A percentile compares a stretch with the other conserved stretches of the same genome.
These are phyloP conservation scores for Xylariaceae sp. DNA, from an alignment of 2,329 filamentous ascomycete genomes.

Conservation along the genomic window DNA sequence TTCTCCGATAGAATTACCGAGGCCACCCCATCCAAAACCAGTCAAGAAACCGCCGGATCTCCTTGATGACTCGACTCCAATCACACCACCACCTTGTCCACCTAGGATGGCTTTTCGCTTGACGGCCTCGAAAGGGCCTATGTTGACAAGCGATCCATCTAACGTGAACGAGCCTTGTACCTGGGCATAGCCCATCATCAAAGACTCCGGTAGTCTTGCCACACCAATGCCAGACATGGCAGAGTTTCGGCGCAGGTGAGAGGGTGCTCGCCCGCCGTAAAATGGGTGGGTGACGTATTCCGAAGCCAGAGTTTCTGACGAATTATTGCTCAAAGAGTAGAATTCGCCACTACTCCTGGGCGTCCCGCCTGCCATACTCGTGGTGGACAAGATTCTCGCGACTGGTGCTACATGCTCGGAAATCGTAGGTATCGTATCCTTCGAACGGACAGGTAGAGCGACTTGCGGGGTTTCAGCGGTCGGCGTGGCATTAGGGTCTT, in stretches of 20 bases:
- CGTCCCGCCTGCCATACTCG: slow-evolving; percentile 69
- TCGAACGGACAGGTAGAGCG: slow-evolving; percentile 37
- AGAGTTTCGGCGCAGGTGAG: slow-evolving; percentile 45
- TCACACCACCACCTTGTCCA: slow-evolving; percentile 79
- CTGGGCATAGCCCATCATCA: slow-evolving; percentile 98
- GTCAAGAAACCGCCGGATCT: slow-evolving; percentile 75
- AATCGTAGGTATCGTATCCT: slow-evolving; percentile 44
- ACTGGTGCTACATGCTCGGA: slow-evolving; percentile 56
- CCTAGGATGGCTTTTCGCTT: slow-evolving; percentile 90
- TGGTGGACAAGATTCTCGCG: slow-evolving; percentile 68
- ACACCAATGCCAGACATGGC: slow-evolving; percentile 39
- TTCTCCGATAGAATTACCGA: slow-evolving; percentile 83
- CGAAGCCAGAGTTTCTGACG: slow-evolving; percentile 84
- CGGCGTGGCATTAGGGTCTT: slow-evolving; percentile 41
- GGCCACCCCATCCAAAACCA: slow-evolving; percentile 78
- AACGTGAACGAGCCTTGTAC: slow-evolving; percentile 87
- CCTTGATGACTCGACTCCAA: slow-evolving; percentile 70
- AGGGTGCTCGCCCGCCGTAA: slow-evolving; percentile 35
- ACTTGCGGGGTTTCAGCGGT: slow-evolving; percentile 33
- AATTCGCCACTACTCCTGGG: slow-evolving; percentile 91
- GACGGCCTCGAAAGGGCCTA: slow-evolving; percentile 87
- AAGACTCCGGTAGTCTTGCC: slow-evolving; percentile 59
- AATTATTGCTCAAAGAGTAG: slow-evolving; percentile 91
- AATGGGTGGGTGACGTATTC: slow-evolving; percentile 66
- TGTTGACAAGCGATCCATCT: slow-evolving; percentile 85